Base-by-base conservation (phyloP, 176 grass and related monocot genomes). In the Cenchrus purpureus region DNA sequence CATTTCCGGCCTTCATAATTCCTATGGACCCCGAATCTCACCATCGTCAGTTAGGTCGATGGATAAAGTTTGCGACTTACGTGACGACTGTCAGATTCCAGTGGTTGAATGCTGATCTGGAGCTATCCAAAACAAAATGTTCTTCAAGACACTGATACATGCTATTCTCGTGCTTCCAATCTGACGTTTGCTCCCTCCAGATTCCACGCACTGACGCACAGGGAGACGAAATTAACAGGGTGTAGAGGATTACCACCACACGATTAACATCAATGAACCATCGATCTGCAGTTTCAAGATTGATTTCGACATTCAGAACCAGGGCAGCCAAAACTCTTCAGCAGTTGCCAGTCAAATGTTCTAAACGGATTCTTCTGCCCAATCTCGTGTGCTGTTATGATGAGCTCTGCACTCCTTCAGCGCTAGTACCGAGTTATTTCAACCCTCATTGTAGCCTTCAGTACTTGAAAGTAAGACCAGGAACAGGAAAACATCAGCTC, bases 401-500 rank as follows among this genome's bases (percentile, higher is more conserved):
- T 29, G 61, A 63, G 61, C 4, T 31, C 22, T 60, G 57, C n/a
- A 60, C 57, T 60, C 8, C 19, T 22, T 60, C 10, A 15, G 20
- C 8, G 8, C 19, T 22, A n/a, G 20, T 60, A 10, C 19, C 9
- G 57, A 59, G 17, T 59, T 59, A n/a, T 59, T 59, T 59, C 56
- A n/a, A 59, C 19, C 7, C 22, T 63, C 60, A 29, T 12, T 63
- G 12, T 63, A 29, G 8, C 11, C 22, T 29, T 63, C 60, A 29
- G 60, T 29, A 29, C 60, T 60, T 60, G 55, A 32, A 74, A 62
- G 62, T 2, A 73, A 83, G 69, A 83, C 9, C 34, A 73, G 22
- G 11, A 73, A 57, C 69, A 73, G 28, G 68, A 61, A 22, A 83
- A 73, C 42, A 63, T 83, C 25, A 84, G 16, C 13, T 54, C 71